Evolutionary conservation across 352 stramenopile species (phyloP), one percentile per base, ranked within the genome.

Genomic region (Nannochloropsis limnetica): DNA sequence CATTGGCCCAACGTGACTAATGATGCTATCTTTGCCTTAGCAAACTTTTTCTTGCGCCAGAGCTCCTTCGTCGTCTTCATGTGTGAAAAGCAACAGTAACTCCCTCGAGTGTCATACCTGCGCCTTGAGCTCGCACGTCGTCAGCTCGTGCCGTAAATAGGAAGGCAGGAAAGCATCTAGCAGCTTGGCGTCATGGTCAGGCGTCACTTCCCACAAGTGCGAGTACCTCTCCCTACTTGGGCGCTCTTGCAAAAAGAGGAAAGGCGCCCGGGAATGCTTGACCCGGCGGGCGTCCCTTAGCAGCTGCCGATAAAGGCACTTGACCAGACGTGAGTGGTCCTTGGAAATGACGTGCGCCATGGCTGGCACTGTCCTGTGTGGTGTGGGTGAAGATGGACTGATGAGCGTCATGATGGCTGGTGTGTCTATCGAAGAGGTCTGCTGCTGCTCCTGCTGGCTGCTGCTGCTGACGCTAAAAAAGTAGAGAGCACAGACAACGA

Each of bases 271-370:
- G 8, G 61, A 74, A 74, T 74, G 61, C 61, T 29, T 25, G 20
- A 74, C 61, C 61, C 61, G 15, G n/a, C 61, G 61, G 61, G 61
- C 61, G 25, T 74, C 61, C n/a, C 61, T 25, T 15, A 74, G 61
- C 61, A 74, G 25, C 61, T 31, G 61, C n/a, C 61, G 61, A 29
- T 74, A 74, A 20, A 74, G 61, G 61, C 61, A 74, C 15, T 31
- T 31, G n/a, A 74, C 61, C 61, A 74, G n/a, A 74, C 61, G 61
- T 8, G 61, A 74, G 22, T 74, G 61, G 61, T 74, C 61, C 25
- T 74, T 74, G 61, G 61, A 74, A 20, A 74, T 74, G n/a, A 29
- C 25, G 61, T 74, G 61, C 61, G n/a, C 61, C 61, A 74, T 74
- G 4, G 25, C 61, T 29, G n/a, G 61, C 25, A 49, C 37, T 49